Evolutionary conservation across 257 asterid genomes (phyloP).

Genomic region (Petunia secreta): DNA sequence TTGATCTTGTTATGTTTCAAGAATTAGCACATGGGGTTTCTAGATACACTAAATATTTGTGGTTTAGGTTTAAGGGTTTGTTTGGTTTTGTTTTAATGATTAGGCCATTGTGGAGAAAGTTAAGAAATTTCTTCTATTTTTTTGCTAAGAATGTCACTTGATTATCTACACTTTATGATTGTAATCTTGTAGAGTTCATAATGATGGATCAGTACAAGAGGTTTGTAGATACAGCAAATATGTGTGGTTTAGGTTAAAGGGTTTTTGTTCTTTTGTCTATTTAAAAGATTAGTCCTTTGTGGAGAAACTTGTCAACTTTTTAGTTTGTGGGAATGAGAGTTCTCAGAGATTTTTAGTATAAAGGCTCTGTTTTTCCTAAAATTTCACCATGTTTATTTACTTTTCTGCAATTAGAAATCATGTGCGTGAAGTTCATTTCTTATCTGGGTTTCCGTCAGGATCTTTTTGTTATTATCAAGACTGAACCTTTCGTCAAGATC

Average conservation of each 20-base stretch:
- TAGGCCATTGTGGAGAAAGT: too few species aligned
- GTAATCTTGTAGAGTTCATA: neutral
- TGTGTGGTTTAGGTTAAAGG: neutral
- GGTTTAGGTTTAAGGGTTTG: neutral
- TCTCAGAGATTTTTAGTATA: neutral
- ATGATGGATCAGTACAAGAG: neutral
- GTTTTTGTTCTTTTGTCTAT: neutral
- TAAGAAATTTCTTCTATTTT: too few species aligned
- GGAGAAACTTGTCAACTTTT: neutral
- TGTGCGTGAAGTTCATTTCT: neutral
- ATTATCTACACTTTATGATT: neutral
- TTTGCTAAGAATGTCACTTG: neutral
- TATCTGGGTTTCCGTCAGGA: neutral
- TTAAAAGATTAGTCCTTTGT: neutral
- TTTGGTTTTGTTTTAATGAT: too few species aligned
- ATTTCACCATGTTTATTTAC: neutral
- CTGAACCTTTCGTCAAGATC: neutral
- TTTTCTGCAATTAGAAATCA: neutral
- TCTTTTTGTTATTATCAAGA: neutral
- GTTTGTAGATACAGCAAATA: slow-evolving; percentile 10
- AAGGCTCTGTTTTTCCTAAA: neutral
- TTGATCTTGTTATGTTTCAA: neutral
- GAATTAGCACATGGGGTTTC: neutral
- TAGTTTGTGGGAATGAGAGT: neutral
- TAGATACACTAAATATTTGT: neutral